These are phyloP conservation scores for Cercospora janseana DNA, from an alignment of 2,329 filamentous ascomycete genomes.

Conservation along the genomic window DNA sequence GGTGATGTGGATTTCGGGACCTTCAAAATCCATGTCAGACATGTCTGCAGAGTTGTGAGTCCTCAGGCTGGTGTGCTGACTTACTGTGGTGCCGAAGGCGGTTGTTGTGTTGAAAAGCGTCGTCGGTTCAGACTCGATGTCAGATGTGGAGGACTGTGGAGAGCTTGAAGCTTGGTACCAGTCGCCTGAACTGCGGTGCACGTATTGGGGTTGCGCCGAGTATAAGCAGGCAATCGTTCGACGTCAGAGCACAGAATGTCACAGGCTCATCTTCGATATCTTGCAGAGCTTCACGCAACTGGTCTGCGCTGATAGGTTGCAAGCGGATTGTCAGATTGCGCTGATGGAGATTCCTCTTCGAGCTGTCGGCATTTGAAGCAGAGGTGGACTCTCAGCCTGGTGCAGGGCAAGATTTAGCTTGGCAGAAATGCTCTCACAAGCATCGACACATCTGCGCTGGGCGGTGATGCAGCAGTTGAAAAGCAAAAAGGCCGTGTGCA, in stretches of 20 bases:
- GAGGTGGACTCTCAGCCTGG: neutral
- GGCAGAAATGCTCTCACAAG: no score
- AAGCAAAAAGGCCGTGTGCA: neutral
- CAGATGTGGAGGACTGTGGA: slow-evolving; percentile 10
- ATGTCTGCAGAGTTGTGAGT: no score
- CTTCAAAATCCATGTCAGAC: neutral
- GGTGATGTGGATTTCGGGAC: slow-evolving; percentile 6
- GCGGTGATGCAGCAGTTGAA: neutral
- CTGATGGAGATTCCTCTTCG: neutral
- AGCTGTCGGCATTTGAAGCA: neutral
- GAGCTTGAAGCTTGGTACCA: slow-evolving; percentile 8
- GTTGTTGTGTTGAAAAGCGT: slow-evolving; percentile 2
- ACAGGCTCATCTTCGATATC: neutral
- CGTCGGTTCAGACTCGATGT: neutral
- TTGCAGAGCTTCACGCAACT: no score
- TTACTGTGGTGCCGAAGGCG: neutral
- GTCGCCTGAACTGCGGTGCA: slow-evolving; percentile 6
- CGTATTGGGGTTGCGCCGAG: neutral
- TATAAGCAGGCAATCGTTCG: neutral
- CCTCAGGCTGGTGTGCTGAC: no score
- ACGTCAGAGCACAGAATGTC: slow-evolving; percentile 1
- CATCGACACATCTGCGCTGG: no score
- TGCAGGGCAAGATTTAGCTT: neutral
- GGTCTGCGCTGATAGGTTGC: no score
- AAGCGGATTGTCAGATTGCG: neutral